Base-by-base conservation (phyloP, 805 yeast species). In the Saturnispora bothae region DNA sequence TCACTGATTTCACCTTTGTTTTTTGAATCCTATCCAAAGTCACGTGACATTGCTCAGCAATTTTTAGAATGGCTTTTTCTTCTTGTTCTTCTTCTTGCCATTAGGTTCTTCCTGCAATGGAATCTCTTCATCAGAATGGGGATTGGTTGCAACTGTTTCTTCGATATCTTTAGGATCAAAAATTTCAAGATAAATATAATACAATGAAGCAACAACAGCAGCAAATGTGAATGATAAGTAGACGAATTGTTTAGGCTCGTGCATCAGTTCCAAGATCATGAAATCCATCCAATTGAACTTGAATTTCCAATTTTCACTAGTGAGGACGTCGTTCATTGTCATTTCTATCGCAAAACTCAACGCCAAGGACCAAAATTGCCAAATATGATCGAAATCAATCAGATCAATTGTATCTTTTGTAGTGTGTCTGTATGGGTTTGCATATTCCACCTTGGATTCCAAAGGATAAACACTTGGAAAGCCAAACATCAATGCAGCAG, bases 381-480 rank as follows among this genome's bases (percentile, higher is more conserved):
- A 68, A 64, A 89, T 75, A 55, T 88, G 96, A 31, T 68, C 74
- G 50, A 83, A 74, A 51, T 82, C 79, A 37, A 89, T 66, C 48
- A 81, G 65, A 49, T 86, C 96, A 40, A 89, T 53, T 2, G 95
- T 85, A 53, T 89, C 98, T 57, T 71, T 56, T 1, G 75, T 68
- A 29, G 82, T 70, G 59, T 89, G 98, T 46, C 86, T 80, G 52
- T 65, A 78, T 33, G 78, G 79, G 57, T 75, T 77, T 3, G 76
- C 66, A 45, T 66, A 66, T 39, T 71, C 68, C 56, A 84, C 69
- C 41, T 71, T 79, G 31, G 84, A 69, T 58, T 92, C 98, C 46
- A 81, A 73, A 33, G 84, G 81, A 58, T 85, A 83, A 23, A 85
- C 73, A 8, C 85, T 71, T 4, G 96, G 96, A 59, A 67, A 85